Conservation (phyloP, 345 rosid genomes). For the Combretum micranthum region DNA sequence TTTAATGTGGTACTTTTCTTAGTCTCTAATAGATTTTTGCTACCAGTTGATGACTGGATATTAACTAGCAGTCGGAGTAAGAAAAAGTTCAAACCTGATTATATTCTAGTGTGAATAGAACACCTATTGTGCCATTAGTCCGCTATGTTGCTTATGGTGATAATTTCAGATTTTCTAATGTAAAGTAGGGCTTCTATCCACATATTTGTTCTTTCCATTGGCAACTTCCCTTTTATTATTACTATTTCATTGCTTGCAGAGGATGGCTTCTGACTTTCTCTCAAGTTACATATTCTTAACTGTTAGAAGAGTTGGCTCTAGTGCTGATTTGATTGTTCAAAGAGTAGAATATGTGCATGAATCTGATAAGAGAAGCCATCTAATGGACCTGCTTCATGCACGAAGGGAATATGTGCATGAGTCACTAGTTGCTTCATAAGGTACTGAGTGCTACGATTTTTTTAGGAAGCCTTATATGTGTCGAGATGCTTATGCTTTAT, state of each 20-base stretch:
- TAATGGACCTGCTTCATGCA: constrained; percentile 98
- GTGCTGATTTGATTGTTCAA: constrained; percentile 94
- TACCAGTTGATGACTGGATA: no score
- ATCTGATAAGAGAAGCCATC: constrained; percentile 96
- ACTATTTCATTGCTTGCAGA: constrained; percentile 39
- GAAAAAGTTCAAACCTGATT: no score
- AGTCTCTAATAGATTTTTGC: no score
- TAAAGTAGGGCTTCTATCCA: no score
- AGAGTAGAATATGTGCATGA: constrained; percentile 88
- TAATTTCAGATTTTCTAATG: no score
- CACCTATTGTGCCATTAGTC: no score
- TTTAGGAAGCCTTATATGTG: no score
- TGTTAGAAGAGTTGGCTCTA: constrained; percentile 96
- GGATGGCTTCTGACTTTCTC: constrained; percentile 92
- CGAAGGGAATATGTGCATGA: constrained; percentile 72
- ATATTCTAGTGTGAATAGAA: no score
- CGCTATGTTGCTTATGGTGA: no score
- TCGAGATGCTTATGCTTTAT: background rate
- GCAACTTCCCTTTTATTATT: constrained; percentile 1
- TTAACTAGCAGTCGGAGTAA: no score
- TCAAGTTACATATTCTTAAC: constrained; percentile 72
- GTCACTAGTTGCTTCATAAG: background rate
- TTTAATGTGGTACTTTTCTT: no score
- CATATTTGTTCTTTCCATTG: background rate
- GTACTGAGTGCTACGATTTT: no score